Evolutionary conservation across 345 rosid genomes (phyloP).

Genomic region (Aquilaria malaccensis): DNA sequence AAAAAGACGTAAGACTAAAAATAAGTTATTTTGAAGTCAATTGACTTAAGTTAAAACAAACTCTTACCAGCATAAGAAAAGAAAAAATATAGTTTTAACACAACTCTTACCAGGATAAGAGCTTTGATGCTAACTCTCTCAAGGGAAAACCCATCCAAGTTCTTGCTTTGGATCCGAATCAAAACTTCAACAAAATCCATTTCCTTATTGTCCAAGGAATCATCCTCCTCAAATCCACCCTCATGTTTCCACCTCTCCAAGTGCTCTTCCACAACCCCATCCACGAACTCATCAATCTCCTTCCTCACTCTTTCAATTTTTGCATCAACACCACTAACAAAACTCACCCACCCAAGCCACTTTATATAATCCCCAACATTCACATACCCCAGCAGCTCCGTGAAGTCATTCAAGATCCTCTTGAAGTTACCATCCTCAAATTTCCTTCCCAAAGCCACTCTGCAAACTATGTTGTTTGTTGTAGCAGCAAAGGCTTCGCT

Average conservation of each 20-base stretch:
- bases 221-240: neutral
- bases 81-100: too few relatives aligned
- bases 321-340: conserved; percentile 12
- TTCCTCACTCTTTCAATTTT: conserved; percentile 2
- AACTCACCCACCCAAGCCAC: neutral
- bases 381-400: conserved; percentile 30
- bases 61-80: too few relatives aligned
- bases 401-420: conserved; percentile 18
- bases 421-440: conserved; percentile 22
- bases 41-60: too few relatives aligned
- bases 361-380: conserved; percentile 35
- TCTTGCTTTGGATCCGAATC: conserved; percentile 27
- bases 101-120: conserved; percentile 26
- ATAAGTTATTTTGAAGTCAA: too few relatives aligned
- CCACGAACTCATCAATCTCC: conserved; percentile 27
- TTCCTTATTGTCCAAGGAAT: neutral
- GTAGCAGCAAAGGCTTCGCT: conserved; percentile 20
- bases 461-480: conserved; percentile 37
- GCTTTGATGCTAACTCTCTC: conserved; percentile 30
- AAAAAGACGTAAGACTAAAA: too few relatives aligned
- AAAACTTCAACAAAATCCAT: conserved; percentile 25
- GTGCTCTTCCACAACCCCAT: conserved; percentile 22
- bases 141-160: conserved; percentile 18
- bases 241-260: neutral
- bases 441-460: conserved; percentile 46